phyloP scores from a whole-genome alignment of 2,329 filamentous ascomycete genomes.

The Ceratocystis lukuohia region DNA sequence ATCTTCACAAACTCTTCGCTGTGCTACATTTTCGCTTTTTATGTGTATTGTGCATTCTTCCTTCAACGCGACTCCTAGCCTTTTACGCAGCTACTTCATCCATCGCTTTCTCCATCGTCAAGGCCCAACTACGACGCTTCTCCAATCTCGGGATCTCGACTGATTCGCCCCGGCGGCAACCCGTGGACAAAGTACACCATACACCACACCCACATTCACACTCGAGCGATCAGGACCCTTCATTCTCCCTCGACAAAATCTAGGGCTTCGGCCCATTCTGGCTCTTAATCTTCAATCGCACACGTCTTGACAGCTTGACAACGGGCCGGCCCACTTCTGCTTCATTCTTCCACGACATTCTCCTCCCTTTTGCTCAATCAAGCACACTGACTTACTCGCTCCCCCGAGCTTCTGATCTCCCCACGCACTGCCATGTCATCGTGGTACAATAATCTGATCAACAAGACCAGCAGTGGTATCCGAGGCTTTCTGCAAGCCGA shows the following conservation, averaged over 20 bases:
- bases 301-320: neutral
- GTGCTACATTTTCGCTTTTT: neutral
- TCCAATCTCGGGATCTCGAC: neutral
- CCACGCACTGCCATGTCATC: constrained; percentile 45
- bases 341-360: neutral
- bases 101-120: neutral
- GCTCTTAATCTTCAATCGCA: too few relatives aligned
- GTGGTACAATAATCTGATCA: constrained; percentile 65
- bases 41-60: neutral
- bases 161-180: constrained; percentile 1
- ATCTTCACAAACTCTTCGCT: neutral
- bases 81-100: neutral
- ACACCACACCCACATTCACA: neutral
- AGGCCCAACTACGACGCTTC: neutral
- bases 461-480: constrained; percentile 51
- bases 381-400: neutral
- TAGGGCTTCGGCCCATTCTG: constrained; percentile 5
- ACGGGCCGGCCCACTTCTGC: neutral
- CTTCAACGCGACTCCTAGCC: neutral
- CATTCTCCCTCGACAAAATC: neutral
- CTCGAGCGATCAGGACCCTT: neutral
- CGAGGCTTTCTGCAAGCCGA: constrained; percentile 56
- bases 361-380: neutral
- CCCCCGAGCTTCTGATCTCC: neutral
- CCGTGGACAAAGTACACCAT: neutral